phyloP scores from a whole-genome alignment of 768 basidiomycete species.

The Sutorius australiensis region DNA sequence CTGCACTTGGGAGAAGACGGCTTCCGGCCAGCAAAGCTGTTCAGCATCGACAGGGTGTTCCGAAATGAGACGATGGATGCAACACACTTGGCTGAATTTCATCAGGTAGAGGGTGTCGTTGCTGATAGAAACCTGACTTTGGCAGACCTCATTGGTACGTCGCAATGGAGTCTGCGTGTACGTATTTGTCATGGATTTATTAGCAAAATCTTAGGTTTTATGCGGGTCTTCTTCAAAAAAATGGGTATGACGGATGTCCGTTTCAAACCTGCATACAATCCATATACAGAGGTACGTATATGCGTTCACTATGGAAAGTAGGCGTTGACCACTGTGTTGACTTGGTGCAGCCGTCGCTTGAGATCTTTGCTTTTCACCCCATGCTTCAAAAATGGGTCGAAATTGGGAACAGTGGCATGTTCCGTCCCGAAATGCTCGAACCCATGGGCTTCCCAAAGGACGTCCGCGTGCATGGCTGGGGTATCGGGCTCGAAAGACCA shows the following conservation, averaged over 20 bases:
- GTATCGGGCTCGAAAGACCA: conserved; percentile 88
- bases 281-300: conserved; percentile 81
- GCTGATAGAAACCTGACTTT: conserved; percentile 90
- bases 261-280: conserved; percentile 99
- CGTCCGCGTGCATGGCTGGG: conserved; percentile 97
- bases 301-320: neutral
- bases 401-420: conserved; percentile 99
- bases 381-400: conserved; percentile 94
- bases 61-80: conserved; percentile 98
- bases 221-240: conserved; percentile 97
- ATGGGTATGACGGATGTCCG: conserved; percentile 93
- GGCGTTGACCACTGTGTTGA: conserved; percentile 1
- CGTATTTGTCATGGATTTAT: neutral
- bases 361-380: conserved; percentile 98
- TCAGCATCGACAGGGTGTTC: conserved; percentile 98
- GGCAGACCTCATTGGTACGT: conserved; percentile 88
- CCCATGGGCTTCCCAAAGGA: conserved; percentile 98
- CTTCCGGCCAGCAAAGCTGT: conserved; percentile 89
- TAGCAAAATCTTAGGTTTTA: conserved; percentile 64
- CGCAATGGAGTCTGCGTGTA: neutral
- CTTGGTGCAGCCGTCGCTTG: conserved; percentile 74
- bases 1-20: conserved; percentile 48
- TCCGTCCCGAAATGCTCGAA: conserved; percentile 98
- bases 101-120: conserved; percentile 99
- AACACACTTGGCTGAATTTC: conserved; percentile 98